These are phyloP conservation scores for Rubroboletus satanas DNA, from an alignment of 768 basidiomycete species.

Conservation along the genomic window DNA sequence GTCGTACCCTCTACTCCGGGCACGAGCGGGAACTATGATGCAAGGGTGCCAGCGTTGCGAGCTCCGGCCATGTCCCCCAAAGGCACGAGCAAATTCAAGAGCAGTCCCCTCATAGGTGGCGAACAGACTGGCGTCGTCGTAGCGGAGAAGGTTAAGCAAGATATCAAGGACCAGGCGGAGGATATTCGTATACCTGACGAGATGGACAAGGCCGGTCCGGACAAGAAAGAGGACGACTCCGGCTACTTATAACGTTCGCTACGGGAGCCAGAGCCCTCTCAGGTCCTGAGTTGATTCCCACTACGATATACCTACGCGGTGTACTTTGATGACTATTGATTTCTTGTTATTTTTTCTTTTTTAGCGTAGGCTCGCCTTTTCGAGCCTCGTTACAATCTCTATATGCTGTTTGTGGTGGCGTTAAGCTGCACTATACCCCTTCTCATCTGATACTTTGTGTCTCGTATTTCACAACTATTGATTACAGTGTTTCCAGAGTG, in stretches of 20 bases:
- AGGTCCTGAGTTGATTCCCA: not conserved
- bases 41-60: slow-evolving; percentile 10
- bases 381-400: not conserved
- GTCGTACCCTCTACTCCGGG: slow-evolving; percentile 1
- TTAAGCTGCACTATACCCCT: slow-evolving; percentile 12
- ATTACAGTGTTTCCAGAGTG: not conserved
- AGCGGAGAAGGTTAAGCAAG: slow-evolving; percentile 46
- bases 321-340: not conserved
- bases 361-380: not conserved
- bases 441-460: not conserved
- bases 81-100: slow-evolving; percentile 63
- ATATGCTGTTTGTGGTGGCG: slow-evolving; percentile 13
- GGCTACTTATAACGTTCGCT: slow-evolving; percentile 24
- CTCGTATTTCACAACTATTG: not conserved
- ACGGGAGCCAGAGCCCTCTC: not conserved
- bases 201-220: slow-evolving; percentile 33
- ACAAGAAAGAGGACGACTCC: slow-evolving; percentile 31
- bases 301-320: not conserved
- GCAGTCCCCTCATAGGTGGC: slow-evolving; percentile 56
- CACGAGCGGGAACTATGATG: slow-evolving; percentile 17
- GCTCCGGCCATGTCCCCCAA: slow-evolving; percentile 31
- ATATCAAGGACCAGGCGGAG: slow-evolving; percentile 21
- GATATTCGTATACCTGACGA: slow-evolving; percentile 34
- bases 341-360: not conserved
- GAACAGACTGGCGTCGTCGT: slow-evolving; percentile 44